phyloP scores from a whole-genome alignment of 257 asterid genomes.

The Nicotiana sylvestris region DNA sequence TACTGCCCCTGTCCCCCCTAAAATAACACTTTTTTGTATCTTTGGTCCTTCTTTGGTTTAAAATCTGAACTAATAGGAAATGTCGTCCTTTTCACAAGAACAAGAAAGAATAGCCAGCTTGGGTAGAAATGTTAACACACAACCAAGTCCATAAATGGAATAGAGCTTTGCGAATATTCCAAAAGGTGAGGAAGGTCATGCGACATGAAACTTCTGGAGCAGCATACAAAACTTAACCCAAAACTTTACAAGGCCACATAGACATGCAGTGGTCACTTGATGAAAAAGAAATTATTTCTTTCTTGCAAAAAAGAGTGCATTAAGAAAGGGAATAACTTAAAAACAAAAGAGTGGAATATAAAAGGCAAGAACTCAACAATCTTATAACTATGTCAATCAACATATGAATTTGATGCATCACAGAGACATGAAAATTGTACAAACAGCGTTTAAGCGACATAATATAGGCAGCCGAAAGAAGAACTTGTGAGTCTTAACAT shows the following conservation, averaged over 20 bases:
- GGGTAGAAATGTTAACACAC: neutral
- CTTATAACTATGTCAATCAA: slow-evolving; percentile 3
- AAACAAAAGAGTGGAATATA: neutral
- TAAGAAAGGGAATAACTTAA: neutral
- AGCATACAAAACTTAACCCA: neutral
- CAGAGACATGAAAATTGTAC: neutral
- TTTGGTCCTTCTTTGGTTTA: neutral
- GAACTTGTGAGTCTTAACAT: neutral
- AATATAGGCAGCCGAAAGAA: neutral
- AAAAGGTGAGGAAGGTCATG: neutral
- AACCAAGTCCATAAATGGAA: slow-evolving; percentile 1
- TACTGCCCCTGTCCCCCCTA: neutral
- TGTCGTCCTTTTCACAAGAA: neutral
- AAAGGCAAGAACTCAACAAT: neutral
- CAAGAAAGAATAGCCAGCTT: neutral
- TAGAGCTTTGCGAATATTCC: neutral
- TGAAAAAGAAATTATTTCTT: neutral
- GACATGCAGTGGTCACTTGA: neutral
- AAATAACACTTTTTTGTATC: neutral
- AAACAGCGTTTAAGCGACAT: neutral
- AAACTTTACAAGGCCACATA: neutral
- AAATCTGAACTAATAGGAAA: neutral
- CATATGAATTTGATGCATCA: neutral
- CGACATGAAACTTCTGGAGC: neutral
- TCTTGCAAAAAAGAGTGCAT: neutral